These are phyloP conservation scores for Abelmoschus esculentus DNA, from an alignment of 345 rosid species.

Conservation along the genomic window DNA sequence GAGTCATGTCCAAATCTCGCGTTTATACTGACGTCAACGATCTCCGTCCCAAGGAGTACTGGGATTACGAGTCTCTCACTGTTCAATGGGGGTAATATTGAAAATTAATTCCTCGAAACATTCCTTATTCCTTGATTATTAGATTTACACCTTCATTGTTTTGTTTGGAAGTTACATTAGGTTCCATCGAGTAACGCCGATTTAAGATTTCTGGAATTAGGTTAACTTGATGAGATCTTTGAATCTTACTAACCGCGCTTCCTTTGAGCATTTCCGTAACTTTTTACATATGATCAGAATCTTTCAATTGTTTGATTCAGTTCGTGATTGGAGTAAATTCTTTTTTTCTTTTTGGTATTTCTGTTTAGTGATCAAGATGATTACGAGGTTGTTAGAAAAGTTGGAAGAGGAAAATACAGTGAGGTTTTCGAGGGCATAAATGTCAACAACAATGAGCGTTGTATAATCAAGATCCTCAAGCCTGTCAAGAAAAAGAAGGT, in stretches of 20 bases:
- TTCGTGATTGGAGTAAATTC: not conserved
- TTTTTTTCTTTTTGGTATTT: not conserved
- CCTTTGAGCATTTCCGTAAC: not conserved
- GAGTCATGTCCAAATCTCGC: conserved; percentile 77
- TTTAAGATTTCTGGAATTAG: not conserved
- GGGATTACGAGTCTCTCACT: conserved; percentile 79
- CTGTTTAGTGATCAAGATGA: conserved; percentile 71
- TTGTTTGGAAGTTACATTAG: not conserved
- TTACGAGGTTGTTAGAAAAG: conserved; percentile 82
- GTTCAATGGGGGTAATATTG: conserved; percentile 49
- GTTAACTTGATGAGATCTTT: not conserved
- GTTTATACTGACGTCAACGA: conserved; percentile 84
- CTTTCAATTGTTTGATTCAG: not conserved
- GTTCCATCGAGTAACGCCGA: not conserved
- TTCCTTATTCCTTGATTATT: not conserved
- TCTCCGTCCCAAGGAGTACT: conserved; percentile 82
- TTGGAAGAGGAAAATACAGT: conserved; percentile 79
- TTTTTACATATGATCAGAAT: not conserved
- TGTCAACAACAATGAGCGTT: conserved; percentile 57
- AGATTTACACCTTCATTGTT: not conserved
- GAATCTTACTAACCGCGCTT: not conserved
- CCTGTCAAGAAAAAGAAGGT: conserved; percentile 93
- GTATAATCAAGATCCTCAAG: conserved; percentile 75
- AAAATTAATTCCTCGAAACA: not conserved
- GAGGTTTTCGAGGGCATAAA: conserved; percentile 81